A percentile compares a stretch with the other conserved stretches of the same genome.
These are phyloP conservation scores for Lachancea sp. DNA, from an alignment of 805 yeast genomes.

Conservation along the genomic window DNA sequence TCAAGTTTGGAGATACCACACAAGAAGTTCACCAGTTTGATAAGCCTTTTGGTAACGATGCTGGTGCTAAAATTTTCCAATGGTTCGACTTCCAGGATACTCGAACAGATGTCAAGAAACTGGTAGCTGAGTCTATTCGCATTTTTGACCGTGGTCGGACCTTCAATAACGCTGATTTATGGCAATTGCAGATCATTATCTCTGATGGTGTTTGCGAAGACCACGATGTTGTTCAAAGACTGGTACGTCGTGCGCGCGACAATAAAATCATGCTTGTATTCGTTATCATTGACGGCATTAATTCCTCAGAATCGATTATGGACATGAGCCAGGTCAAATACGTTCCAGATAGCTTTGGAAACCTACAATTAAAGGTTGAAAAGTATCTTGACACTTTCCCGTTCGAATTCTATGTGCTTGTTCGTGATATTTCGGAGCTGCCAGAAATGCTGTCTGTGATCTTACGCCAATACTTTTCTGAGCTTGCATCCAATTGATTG, in stretches of 20 bases:
- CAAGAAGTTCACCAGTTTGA: slow-evolving; percentile 86
- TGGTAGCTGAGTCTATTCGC: slow-evolving; percentile 64
- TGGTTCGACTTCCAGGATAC: slow-evolving; percentile 89
- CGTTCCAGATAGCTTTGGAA: slow-evolving; percentile 62
- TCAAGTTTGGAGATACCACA: slow-evolving; percentile 81
- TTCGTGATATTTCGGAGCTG: slow-evolving; percentile 76
- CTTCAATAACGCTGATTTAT: slow-evolving; percentile 54
- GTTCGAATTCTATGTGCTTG: slow-evolving; percentile 93
- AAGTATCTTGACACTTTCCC: slow-evolving; percentile 92
- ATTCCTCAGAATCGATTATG: slow-evolving; percentile 75
- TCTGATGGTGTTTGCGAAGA: slow-evolving; percentile 98
- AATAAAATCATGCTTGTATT: slow-evolving; percentile 91
- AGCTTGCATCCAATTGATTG: slow-evolving; percentile 39
- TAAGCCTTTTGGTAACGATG: slow-evolving; percentile 71
- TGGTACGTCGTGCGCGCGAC: slow-evolving; percentile 89
- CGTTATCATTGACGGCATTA: slow-evolving; percentile 86
- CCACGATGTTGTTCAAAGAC: slow-evolving; percentile 71
- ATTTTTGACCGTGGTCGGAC: slow-evolving; percentile 61
- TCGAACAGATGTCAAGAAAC: slow-evolving; percentile 71
- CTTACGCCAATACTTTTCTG: slow-evolving; percentile 85
- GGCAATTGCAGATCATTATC: slow-evolving; percentile 89
- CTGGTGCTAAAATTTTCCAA: slow-evolving; percentile 79
- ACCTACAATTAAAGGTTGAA: slow-evolving; percentile 65
- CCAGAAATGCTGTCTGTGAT: slow-evolving; percentile 89
- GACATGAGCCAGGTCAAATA: slow-evolving; percentile 93